These are phyloP conservation scores for Geranomyces variabilis DNA, from an alignment of 192 early-diverging fungal genomes.

Conservation along the genomic window DNA sequence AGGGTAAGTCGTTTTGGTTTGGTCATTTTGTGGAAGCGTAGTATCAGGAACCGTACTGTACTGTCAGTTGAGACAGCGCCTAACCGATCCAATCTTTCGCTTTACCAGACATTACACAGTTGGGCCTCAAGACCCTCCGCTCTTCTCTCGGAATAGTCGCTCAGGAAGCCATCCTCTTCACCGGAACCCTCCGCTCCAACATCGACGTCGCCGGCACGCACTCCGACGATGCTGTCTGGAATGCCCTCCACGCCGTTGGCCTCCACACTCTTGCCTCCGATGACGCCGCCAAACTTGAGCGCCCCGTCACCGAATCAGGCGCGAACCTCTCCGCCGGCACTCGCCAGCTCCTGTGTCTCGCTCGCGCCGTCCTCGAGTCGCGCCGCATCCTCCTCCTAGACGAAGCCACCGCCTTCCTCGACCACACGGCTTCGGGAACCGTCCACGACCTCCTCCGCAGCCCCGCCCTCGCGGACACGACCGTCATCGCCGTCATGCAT, in stretches of 20 bases:
- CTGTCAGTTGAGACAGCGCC: too few relatives aligned
- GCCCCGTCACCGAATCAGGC: conserved; percentile 65
- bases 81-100: too few relatives aligned
- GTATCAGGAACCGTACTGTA: too few relatives aligned
- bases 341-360: conserved; percentile 57
- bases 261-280: conserved; percentile 61
- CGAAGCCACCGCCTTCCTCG: conserved; percentile 34
- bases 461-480: conserved; percentile 44
- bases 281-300: conserved; percentile 66
- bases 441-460: conserved; percentile 55
- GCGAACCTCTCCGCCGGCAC: conserved; percentile 83
- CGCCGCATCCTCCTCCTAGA: conserved; percentile 48
- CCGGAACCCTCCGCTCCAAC: conserved; percentile 57
- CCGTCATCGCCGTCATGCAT: conserved; percentile 78
- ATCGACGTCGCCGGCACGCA: conserved; percentile 58
- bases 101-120: conserved; percentile 52
- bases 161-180: conserved; percentile 59
- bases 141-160: conserved; percentile 48
- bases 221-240: conserved; percentile 47
- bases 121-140: conserved; percentile 39
- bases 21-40: too few relatives aligned
- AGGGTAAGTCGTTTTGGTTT: too few relatives aligned
- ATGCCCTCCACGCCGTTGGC: conserved; percentile 38
- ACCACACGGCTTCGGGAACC: conserved; percentile 57
- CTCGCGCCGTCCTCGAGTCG: conserved; percentile 51